Percentiles rank a stretch among this genome's conserved stretches.
phyloP scores from a whole-genome alignment of 1,284 basidiomycete genomes.

The Somion occarium region DNA sequence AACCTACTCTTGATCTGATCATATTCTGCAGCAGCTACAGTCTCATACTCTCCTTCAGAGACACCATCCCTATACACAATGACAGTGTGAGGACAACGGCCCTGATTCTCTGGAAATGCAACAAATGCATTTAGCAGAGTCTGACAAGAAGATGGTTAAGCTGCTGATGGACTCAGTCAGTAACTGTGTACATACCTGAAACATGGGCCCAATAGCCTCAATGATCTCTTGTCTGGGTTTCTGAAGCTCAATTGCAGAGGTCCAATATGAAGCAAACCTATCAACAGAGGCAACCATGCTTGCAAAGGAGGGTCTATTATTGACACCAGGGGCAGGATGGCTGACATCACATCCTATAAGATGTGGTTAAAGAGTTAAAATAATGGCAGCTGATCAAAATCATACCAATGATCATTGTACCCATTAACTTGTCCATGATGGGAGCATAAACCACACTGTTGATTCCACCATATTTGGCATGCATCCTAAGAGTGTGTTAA shows the following conservation, averaged over 20 bases:
- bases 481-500: constrained; percentile 31
- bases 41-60: constrained; percentile 55
- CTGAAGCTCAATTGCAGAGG: constrained; percentile 40
- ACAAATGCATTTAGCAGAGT: constrained; percentile 19
- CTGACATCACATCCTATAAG: constrained; percentile 47
- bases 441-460: constrained; percentile 33
- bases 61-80: constrained; percentile 62
- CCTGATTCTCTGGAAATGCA: no score
- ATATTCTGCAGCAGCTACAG: constrained; percentile 41
- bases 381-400: neutral
- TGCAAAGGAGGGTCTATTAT: constrained; percentile 43
- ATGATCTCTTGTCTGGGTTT: constrained; percentile 47
- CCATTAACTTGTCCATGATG: constrained; percentile 15
- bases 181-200: constrained; percentile 23
- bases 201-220: constrained; percentile 36
- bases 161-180: no score
- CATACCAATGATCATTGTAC: constrained; percentile 41
- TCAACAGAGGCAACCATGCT: constrained; percentile 51
- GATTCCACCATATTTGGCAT: constrained; percentile 39
- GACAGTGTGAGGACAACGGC: no score
- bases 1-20: constrained; percentile 38
- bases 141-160: neutral
- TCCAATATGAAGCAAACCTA: constrained; percentile 30
- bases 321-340: constrained; percentile 41
- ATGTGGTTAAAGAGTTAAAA: neutral